These are phyloP conservation scores for Kockiozyma suomiensis DNA, from an alignment of 805 yeast genomes.

Conservation along the genomic window DNA sequence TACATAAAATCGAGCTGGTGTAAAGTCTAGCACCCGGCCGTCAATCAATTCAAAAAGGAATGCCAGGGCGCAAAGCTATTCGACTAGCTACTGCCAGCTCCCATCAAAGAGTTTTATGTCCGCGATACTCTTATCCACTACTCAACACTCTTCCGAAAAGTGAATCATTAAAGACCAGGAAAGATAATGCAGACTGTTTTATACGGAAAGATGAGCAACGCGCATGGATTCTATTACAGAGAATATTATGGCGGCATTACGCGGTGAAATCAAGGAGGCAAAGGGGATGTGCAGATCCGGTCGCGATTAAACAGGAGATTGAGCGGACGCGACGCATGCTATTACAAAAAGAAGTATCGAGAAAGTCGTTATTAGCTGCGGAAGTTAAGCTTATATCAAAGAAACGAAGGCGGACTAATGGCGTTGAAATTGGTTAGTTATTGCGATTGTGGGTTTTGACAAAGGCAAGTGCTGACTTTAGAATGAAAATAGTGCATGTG, in stretches of 20 bases:
- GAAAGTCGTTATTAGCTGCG: not conserved
- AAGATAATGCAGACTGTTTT: too few relatives aligned
- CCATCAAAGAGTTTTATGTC: too few relatives aligned
- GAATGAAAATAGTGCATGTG: constrained; percentile 5
- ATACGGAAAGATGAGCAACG: not conserved
- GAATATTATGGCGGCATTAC: not conserved
- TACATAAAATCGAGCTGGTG: too few relatives aligned
- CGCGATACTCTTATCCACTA: too few relatives aligned
- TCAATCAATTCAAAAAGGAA: too few relatives aligned
- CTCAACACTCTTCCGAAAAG: too few relatives aligned
- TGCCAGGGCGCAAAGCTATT: too few relatives aligned
- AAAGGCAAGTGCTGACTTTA: not conserved
- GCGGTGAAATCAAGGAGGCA: not conserved
- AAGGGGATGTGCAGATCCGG: not conserved
- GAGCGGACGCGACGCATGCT: not conserved
- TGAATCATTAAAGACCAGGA: too few relatives aligned
- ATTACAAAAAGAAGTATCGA: not conserved
- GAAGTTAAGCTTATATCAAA: not conserved
- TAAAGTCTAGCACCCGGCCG: too few relatives aligned
- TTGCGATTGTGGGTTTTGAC: not conserved
- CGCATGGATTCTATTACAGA: not conserved
- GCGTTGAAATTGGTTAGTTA: constrained; percentile 7
- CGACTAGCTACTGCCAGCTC: too few relatives aligned
- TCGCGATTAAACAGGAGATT: not conserved
- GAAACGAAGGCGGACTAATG: not conserved